Percentiles rank a stretch among this genome's conserved stretches.
phyloP scores from a whole-genome alignment of 768 basidiomycete genomes.

The Auricularia cornea region DNA sequence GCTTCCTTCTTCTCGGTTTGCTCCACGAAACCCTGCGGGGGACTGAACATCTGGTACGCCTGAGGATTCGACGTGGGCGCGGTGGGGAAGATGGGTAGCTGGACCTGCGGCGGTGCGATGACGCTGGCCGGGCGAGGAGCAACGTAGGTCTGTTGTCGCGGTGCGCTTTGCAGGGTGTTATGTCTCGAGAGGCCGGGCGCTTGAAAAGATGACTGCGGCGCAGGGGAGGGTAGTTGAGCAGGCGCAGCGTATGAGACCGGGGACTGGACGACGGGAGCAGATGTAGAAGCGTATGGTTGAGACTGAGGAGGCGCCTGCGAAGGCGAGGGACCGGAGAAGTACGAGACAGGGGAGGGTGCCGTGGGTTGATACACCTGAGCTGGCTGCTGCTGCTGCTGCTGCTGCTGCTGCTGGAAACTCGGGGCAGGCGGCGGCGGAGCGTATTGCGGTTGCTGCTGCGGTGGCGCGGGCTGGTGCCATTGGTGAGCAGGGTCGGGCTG shows the following conservation, averaged over 20 bases:
- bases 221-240: not conserved
- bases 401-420: constrained; percentile 5
- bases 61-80: constrained; percentile 56
- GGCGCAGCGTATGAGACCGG: not conserved
- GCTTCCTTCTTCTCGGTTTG: constrained; percentile 60
- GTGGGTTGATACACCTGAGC: constrained; percentile 17
- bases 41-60: constrained; percentile 37
- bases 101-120: not conserved
- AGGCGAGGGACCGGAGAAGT: not conserved
- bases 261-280: not conserved
- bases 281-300: not conserved
- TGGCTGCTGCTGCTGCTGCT: constrained; percentile 16
- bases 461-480: constrained; percentile 5
- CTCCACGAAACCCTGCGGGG: constrained; percentile 34
- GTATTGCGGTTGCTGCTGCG: constrained; percentile 13
- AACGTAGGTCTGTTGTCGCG: constrained; percentile 1
- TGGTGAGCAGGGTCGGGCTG: constrained; percentile 7
- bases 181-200: not conserved
- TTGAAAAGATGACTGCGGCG: not conserved
- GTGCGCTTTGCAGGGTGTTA: constrained; percentile 1
- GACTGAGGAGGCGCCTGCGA: not conserved
- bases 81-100: constrained; percentile 54
- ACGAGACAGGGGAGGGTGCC: constrained; percentile 6
- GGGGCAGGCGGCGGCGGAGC: constrained; percentile 8
- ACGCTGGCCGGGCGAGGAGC: not conserved